phyloP scores from a whole-genome alignment of 1,284 basidiomycete genomes.

The Caloboletus inedulis region DNA sequence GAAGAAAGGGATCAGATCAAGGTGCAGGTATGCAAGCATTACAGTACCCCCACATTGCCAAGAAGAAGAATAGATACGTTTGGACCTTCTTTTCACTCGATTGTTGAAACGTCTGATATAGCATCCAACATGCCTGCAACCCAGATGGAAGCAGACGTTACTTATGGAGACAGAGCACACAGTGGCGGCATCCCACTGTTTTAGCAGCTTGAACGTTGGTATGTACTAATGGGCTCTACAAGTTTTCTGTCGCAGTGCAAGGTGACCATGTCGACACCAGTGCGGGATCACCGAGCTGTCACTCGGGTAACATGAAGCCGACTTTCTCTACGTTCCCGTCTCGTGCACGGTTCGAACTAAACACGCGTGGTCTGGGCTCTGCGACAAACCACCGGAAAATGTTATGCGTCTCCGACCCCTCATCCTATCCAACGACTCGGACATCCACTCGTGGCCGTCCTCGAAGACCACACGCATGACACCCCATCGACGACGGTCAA shows the following conservation, averaged over 20 bases:
- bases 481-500: background rate
- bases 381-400: background rate
- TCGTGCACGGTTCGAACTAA: background rate
- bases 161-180: background rate
- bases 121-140: background rate
- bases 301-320: background rate
- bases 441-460: background rate
- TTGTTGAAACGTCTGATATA: background rate
- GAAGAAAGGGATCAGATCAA: slow-evolving; percentile 5
- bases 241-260: background rate
- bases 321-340: background rate
- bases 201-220: too few species aligned
- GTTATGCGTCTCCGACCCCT: background rate
- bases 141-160: background rate
- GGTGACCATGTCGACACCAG: background rate
- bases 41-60: slow-evolving; percentile 38
- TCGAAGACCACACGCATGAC: background rate
- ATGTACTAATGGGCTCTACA: too few species aligned
- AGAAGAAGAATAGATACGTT: slow-evolving; percentile 26
- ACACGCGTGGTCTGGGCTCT: background rate
- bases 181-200: background rate
- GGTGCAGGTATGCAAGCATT: background rate
- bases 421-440: background rate
- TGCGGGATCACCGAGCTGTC: background rate
- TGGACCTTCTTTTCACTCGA: background rate